Base-by-base conservation (phyloP, 1,284 basidiomycete species). In the Malassezia nana region DNA sequence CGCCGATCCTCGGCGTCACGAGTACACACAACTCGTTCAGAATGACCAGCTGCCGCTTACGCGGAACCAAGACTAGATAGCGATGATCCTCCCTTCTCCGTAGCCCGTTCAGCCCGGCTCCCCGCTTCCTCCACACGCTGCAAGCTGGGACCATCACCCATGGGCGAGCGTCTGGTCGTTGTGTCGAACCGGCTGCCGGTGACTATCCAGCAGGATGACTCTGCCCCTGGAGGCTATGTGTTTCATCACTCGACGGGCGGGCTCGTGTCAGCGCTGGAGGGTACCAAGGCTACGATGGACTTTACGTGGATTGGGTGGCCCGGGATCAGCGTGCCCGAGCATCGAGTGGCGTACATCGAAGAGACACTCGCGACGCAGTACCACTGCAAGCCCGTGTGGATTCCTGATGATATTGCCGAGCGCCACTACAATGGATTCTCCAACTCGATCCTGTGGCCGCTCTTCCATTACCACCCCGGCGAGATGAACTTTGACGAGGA, bases 401-500 rank as follows among this genome's bases (percentile, higher is more conserved):
- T 99, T 65, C 85, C 89, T 55, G 92, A 96, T 73, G 92, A 96
- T 65, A 81, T 99, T 58, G 92, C 94, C 12, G 94, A 99, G 76
- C 82, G 85, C 51, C 92, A 96, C 76, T 99, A 98, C 80, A 98
- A 96, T 69, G 77, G 77, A n/a, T 98, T 99, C 80, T 91, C 89
- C 63, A 99, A 99, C 79, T 94, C 89, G 46, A 98, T 99, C 76
- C 83, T 99, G 33, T 99, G 92, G 92, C 92, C 92, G 0, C 80
- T 99, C 43, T 96, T 98, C 81, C 92, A 99, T 76, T 99, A 96
- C 76, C 91, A 95, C 75, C 63, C 65, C 0, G 69, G 71, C 7
- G 69, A 72, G 63, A 98, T 98, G 90, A 94, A 90, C 77, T 98
- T 98, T 74, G 92, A 96, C 77, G 89, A 95, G 77, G 87, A 86